Conservation (phyloP, 2,329 filamentous ascomycete genomes). For the Calonectria pseudoturangicola region DNA sequence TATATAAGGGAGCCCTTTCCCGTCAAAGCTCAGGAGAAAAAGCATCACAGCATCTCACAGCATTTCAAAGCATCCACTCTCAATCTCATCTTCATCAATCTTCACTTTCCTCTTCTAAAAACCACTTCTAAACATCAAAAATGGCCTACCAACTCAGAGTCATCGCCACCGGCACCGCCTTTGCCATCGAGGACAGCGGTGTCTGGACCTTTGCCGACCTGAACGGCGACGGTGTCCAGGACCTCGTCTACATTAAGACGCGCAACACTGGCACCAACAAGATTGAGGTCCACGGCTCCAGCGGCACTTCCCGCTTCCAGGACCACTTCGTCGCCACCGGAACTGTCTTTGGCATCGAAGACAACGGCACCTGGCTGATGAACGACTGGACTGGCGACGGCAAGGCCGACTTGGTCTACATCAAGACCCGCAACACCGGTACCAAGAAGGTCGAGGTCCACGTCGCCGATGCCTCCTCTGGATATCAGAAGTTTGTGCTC, state of each 20-base stretch:
- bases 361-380: neutral
- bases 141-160: constrained; percentile 1
- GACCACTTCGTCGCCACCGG: constrained; percentile 1
- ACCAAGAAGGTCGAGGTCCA: neutral
- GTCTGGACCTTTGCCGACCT: constrained; percentile 5
- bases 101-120: neutral
- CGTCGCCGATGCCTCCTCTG: neutral
- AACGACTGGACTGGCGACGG: neutral
- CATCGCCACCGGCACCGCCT: neutral
- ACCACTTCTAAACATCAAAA: neutral
- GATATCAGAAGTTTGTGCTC: neutral
- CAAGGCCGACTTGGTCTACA: constrained; percentile 5
- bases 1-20: neutral
- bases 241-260: constrained; percentile 6
- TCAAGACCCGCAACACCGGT: neutral
- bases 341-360: neutral
- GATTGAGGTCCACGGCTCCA: constrained; percentile 1
- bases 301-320: neutral
- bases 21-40: neutral
- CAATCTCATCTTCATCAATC: neutral
- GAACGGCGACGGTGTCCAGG: neutral
- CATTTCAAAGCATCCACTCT: neutral
- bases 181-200: neutral
- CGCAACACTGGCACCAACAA: constrained; percentile 3
- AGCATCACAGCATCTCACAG: neutral